These are phyloP conservation scores for Aureobasidium vineae DNA, from an alignment of 2,329 filamentous ascomycete genomes.

Conservation along the genomic window DNA sequence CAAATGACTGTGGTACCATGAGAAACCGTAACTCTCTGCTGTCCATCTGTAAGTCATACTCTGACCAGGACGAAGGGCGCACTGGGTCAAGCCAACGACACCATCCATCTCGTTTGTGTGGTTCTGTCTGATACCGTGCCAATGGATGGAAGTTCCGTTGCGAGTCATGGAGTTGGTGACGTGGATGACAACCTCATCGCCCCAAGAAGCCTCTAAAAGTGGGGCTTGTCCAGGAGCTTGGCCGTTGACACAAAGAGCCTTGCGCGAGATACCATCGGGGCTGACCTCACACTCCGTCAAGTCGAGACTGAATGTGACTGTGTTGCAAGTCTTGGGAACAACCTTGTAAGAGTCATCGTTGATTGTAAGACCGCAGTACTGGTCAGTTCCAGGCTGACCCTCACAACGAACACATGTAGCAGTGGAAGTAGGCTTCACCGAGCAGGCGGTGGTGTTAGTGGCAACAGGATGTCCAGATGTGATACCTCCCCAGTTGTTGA, in stretches of 20 bases:
- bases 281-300: slow-evolving; percentile 20
- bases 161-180: slow-evolving; percentile 38
- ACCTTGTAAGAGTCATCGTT: slow-evolving; percentile 22
- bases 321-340: slow-evolving; percentile 24
- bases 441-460: slow-evolving; percentile 23
- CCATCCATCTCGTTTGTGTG: slow-evolving; percentile 56
- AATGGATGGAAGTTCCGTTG: slow-evolving; percentile 51
- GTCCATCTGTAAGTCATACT: slow-evolving; percentile 39
- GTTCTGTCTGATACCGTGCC: slow-evolving; percentile 50
- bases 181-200: slow-evolving; percentile 40
- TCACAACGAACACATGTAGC: slow-evolving; percentile 23
- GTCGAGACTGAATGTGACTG: slow-evolving; percentile 5
- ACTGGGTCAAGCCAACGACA: slow-evolving; percentile 49
- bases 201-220: slow-evolving; percentile 29
- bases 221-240: slow-evolving; percentile 18
- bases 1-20: slow-evolving; percentile 47
- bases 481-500: slow-evolving; percentile 23
- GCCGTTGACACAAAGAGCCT: slow-evolving; percentile 25
- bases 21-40: slow-evolving; percentile 42
- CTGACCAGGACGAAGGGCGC: slow-evolving; percentile 40
- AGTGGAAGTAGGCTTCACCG: slow-evolving; percentile 19
- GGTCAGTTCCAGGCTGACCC: slow-evolving; percentile 26
- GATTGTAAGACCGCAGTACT: slow-evolving; percentile 23
- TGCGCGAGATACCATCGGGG: slow-evolving; percentile 20
- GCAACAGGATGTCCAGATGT: slow-evolving; percentile 21